phyloP scores from a whole-genome alignment of 768 basidiomycete species.

The Phallus indusiatus region DNA sequence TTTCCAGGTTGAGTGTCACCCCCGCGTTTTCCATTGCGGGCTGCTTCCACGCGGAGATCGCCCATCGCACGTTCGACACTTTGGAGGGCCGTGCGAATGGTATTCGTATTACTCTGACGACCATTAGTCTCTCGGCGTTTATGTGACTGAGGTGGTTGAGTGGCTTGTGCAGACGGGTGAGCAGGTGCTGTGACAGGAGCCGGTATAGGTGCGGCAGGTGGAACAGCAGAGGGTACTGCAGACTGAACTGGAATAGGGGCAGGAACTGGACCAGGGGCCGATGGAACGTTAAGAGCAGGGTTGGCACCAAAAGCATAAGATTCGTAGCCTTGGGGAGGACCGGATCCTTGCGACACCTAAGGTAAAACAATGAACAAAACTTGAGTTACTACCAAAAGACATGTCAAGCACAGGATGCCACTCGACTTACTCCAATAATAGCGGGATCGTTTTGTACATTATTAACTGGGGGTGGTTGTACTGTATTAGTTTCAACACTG shows the following conservation, averaged over 20 bases:
- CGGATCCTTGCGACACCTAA: conserved; percentile 38
- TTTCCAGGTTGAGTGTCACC: conserved; percentile 25
- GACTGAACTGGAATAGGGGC: conserved; percentile 15
- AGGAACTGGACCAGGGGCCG: conserved; percentile 11
- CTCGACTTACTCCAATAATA: conserved; percentile 60
- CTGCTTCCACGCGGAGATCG: conserved; percentile 34
- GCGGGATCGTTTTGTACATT: conserved; percentile 81
- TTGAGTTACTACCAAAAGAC: too few species aligned
- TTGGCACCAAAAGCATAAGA: conserved; percentile 19
- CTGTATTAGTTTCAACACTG: conserved; percentile 61
- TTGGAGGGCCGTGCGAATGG: conserved; percentile 17
- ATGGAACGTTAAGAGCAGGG: conserved; percentile 8
- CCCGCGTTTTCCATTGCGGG: conserved; percentile 29
- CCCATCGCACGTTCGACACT: conserved; percentile 48
- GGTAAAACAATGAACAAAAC: conserved; percentile 5
- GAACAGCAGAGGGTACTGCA: not conserved
- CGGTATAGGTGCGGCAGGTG: conserved; percentile 11
- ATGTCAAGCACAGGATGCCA: conserved; percentile 12
- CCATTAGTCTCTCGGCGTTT: conserved; percentile 27
- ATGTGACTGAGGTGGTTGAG: conserved; percentile 19
- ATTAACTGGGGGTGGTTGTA: conserved; percentile 30
- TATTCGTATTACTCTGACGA: conserved; percentile 37
- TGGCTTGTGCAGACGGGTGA: conserved; percentile 14
- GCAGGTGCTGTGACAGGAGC: conserved; percentile 15
- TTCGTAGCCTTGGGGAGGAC: conserved; percentile 23